Evolutionary conservation across 75 land plant genomes (phyloP).

Genomic region (Chamaecyparis obtusa): DNA sequence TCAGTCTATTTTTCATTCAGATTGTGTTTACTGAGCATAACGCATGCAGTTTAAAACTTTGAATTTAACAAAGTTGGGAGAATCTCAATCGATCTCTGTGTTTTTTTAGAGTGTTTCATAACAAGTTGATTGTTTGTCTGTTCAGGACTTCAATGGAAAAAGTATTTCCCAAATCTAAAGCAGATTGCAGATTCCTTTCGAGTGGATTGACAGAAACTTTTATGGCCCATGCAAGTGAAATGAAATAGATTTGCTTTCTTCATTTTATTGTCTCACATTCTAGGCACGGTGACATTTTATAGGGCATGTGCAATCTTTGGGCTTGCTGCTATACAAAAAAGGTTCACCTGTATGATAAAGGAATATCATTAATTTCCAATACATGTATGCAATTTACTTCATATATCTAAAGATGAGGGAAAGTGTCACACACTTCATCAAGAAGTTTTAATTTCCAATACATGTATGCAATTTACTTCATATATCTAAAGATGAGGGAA

Average conservation of each 20-base stretch:
- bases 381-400: background rate
- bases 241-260: background rate
- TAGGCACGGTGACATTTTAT: background rate
- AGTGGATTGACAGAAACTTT: slow-evolving; percentile 34
- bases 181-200: slow-evolving; percentile 76
- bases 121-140: background rate
- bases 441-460: background rate
- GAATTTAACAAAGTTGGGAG: background rate
- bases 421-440: background rate
- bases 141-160: slow-evolving; percentile 96
- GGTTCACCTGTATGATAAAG: background rate
- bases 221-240: background rate
- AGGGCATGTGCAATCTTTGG: background rate
- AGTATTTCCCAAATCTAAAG: slow-evolving; percentile 60
- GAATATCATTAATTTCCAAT: background rate
- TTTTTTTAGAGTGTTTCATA: background rate
- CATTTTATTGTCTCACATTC: background rate
- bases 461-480: background rate
- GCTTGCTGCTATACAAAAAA: background rate
- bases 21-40: background rate
- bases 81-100: background rate
- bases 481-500: background rate
- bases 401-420: background rate
- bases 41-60: background rate
- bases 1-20: background rate